These are phyloP conservation scores for Clonostachys chloroleuca DNA, from an alignment of 2,329 filamentous ascomycete genomes.

Conservation along the genomic window DNA sequence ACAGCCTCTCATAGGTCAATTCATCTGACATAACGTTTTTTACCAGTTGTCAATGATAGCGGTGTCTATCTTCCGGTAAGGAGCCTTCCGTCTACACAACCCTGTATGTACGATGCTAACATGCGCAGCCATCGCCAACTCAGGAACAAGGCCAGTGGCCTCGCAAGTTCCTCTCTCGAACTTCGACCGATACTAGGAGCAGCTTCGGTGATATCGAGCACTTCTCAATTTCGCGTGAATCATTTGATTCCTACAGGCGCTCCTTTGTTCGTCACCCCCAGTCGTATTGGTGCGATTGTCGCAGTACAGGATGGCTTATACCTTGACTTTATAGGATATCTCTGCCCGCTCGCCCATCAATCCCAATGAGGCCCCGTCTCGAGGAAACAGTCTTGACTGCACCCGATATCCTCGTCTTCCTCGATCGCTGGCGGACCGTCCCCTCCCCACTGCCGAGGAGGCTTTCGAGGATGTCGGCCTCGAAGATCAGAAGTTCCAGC, in stretches of 20 bases:
- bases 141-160: constrained; percentile 83
- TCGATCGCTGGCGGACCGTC: constrained; percentile 54
- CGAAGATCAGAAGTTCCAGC: constrained; percentile 60
- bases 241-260: constrained; percentile 92
- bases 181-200: constrained; percentile 51
- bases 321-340: constrained; percentile 64
- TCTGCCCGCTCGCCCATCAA: constrained; percentile 76
- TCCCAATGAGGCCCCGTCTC: constrained; percentile 53
- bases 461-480: constrained; percentile 88
- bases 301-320: background rate
- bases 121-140: constrained; percentile 71
- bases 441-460: constrained; percentile 69
- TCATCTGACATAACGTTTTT: constrained; percentile 13
- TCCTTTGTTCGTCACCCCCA: constrained; percentile 68
- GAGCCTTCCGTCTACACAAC: background rate
- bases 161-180: constrained; percentile 46
- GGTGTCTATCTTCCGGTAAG: constrained; percentile 90
- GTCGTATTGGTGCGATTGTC: background rate
- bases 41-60: constrained; percentile 86
- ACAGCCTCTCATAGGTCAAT: no score
- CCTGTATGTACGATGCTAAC: constrained; percentile 5
- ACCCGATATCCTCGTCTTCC: constrained; percentile 59
- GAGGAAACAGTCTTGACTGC: constrained; percentile 74
- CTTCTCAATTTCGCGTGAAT: constrained; percentile 93
- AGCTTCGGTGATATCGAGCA: constrained; percentile 81